Base-by-base conservation (phyloP, 1,284 basidiomycete species). In the Ustilago sp. region DNA sequence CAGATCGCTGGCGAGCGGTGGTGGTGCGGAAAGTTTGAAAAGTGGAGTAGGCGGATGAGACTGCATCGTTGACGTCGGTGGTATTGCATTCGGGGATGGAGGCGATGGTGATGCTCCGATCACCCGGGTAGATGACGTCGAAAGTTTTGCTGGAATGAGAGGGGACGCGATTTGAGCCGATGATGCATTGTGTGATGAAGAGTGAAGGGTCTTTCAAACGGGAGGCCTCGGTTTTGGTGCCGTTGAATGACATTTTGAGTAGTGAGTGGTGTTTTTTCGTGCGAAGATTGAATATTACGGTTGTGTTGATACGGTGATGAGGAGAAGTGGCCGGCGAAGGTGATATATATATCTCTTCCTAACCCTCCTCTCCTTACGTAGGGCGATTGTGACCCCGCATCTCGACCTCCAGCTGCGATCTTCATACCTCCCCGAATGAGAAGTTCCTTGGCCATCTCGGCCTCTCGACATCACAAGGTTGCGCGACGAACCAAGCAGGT, bases 71-170 rank as follows among this genome's bases (percentile, higher is more conserved):
- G 31, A 69, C 74, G 36, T 77, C 77, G 8, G 28, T 15, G 0
- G 59, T 15, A 23, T 69, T 68, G 58, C 68, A 66, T 38, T 79
- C 77, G 35, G 74, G 74, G 41, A 74, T 59, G 2, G 51, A 31
- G 32, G 71, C 71, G 41, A 74, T 53, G 13, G 54, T 36, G 11
- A 52, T 38, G 0, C 39, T 38, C 11, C 72, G 59, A 41, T 68
- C 57, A 31, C 66, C 66, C 3, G 72, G 67, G 50, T 69, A 69
- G 63, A 63, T 8, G 9, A 77, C 74, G 12, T 66, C 38, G 52
- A 77, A 77, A 4, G 59, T 65, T 28, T 67, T 63, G 56, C 54
- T 56, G 4, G 63, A 65, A 35, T 59, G 67, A 2, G 70, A 73
- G 28, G 35, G 41, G 45, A 74, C 57, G 7, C 67, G 63, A 8